Base-by-base conservation (phyloP, 1,284 basidiomycete species). In the Trichosporon sp. region DNA sequence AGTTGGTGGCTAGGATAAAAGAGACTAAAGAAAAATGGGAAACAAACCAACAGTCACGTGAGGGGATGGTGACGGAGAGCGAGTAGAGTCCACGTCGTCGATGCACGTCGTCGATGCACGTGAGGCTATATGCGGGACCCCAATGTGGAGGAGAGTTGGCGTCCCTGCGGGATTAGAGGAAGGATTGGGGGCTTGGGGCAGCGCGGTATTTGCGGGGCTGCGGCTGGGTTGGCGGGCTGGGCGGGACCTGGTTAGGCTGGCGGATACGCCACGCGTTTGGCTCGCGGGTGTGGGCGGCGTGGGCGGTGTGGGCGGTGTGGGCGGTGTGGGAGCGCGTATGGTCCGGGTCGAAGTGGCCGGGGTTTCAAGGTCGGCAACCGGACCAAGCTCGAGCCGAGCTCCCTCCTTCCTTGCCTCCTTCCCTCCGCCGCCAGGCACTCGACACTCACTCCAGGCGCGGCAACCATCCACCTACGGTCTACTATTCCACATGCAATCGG, bases 401-500 rank as follows among this genome's bases (percentile, higher is more conserved):
- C 14, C 21, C 8, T 54, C 19, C 46, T n/a, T 48, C 19, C 51
- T 54, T 51, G n/a, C 51, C 8, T 26, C 21, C 51, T 26, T 54
- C 14, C 51, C 51, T 19, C 51, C 21, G 21, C 51, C 51, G 51
- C 51, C 51, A 54, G 51, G 51, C 51, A 54, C 51, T 54, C 4
- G 51, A 11, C 51, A 54, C 48, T 51, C 40, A 43, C 48, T 51
- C 19, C 26, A 26, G 26, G 26, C 26, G 26, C 48, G 14, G 2
- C 5, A 51, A 51, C 16, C 48, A 19, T 5, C 48, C 16, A 19
- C n/a, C 5, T 12, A 59, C 26, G 26, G 56, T 35, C 56, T 56
- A 54, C 6, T 63, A 63, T 35, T 63, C 59, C 59, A 37, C 32
- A 32, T 37, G 59, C 32, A 63, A n/a, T 63, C 59, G 59, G 59